Evolutionary conservation across 2,329 filamentous ascomycete genomes (phyloP).

Genomic region (Gnomoniopsis smithogilvyi): DNA sequence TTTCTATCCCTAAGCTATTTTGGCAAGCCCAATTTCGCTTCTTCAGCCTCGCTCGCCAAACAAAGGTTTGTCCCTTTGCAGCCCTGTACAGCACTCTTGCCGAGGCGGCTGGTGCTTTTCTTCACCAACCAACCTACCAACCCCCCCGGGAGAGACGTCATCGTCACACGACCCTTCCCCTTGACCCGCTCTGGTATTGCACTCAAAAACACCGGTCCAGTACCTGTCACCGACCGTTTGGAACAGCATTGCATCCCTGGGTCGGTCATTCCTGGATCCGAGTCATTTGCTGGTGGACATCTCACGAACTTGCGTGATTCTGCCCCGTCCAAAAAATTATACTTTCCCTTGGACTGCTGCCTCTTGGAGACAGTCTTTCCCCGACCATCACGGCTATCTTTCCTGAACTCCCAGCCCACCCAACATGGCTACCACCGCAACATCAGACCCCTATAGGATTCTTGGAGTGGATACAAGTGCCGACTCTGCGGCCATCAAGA

Average conservation of each 20-base stretch:
- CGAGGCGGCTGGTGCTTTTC: slow-evolving; percentile 2
- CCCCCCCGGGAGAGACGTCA: slow-evolving; percentile 14
- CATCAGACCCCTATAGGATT: slow-evolving; percentile 74
- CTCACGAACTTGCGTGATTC: slow-evolving; percentile 1
- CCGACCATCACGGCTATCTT: slow-evolving; percentile 10
- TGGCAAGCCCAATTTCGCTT: not conserved
- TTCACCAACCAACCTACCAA: not conserved
- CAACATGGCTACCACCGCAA: slow-evolving; percentile 45
- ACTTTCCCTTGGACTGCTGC: slow-evolving; percentile 13
- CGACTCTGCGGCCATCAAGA: slow-evolving; percentile 67
- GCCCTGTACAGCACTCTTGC: slow-evolving; percentile 10
- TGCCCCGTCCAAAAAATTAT: not conserved
- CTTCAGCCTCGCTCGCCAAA: slow-evolving; percentile 2
- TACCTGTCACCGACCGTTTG: slow-evolving; percentile 9
- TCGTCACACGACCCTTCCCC: slow-evolving; percentile 18
- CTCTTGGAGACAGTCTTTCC: slow-evolving; percentile 10
- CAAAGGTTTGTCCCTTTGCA: not conserved
- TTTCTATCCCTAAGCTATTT: not conserved
- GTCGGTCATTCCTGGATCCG: slow-evolving; percentile 3
- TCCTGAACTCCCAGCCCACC: slow-evolving; percentile 1
- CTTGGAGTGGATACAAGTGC: slow-evolving; percentile 74
- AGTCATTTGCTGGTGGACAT: slow-evolving; percentile 1
- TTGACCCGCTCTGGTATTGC: slow-evolving; percentile 12
- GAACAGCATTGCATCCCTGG: slow-evolving; percentile 1
- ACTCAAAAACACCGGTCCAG: slow-evolving; percentile 12